Evolutionary conservation across 208 protist genomes (phyloP).

Genomic region (Blastocrithidia nonstop): DNA sequence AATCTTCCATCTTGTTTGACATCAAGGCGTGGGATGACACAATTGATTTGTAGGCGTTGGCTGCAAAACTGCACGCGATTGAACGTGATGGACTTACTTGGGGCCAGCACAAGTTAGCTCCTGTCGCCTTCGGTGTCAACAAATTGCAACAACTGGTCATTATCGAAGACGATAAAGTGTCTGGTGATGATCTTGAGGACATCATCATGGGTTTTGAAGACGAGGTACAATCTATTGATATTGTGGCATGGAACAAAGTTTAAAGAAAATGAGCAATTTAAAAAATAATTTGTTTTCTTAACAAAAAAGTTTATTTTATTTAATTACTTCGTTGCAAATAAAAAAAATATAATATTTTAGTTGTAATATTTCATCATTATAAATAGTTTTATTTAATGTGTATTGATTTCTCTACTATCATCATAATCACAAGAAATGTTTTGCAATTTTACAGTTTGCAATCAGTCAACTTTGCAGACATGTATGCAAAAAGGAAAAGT

Average conservation of each 20-base stretch:
- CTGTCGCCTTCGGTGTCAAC: slow-evolving; percentile 91
- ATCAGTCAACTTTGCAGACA: no score
- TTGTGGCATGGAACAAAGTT: slow-evolving; percentile 93
- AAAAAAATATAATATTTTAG: no score
- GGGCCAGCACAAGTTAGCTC: slow-evolving; percentile 82
- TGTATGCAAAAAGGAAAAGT: no score
- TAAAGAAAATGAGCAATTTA: no score
- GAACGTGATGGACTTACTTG: slow-evolving; percentile 84
- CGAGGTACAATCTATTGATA: slow-evolving; percentile 90
- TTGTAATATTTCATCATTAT: no score
- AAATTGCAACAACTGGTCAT: slow-evolving; percentile 91
- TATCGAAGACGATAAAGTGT: slow-evolving; percentile 92
- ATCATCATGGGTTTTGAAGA: slow-evolving; percentile 87
- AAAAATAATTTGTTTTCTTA: no score
- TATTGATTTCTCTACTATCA: no score
- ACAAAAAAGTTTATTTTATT: no score
- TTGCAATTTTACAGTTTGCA: no score
- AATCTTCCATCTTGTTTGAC: slow-evolving; percentile 85
- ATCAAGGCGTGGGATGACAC: slow-evolving; percentile 91
- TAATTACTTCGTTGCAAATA: no score
- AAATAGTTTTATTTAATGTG: no score
- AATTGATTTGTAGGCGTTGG: slow-evolving; percentile 77
- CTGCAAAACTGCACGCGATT: slow-evolving; percentile 68
- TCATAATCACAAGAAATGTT: no score
- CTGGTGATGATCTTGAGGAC: slow-evolving; percentile 88